Base-by-base conservation (phyloP, 2,329 filamentous ascomycete species). In the Ceratocystis ficicola region DNA sequence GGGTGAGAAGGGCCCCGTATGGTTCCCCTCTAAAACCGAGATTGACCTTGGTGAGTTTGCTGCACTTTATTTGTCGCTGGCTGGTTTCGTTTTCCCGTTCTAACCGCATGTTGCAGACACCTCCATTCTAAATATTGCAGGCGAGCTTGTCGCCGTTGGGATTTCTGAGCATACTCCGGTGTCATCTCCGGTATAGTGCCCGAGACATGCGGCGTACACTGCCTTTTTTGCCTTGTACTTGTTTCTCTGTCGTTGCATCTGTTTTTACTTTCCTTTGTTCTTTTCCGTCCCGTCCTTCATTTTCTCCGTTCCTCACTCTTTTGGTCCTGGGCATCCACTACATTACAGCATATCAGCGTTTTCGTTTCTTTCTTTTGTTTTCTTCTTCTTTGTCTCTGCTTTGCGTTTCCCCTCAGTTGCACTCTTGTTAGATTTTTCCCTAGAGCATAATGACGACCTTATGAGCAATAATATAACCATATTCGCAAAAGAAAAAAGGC, bases 21-120 rank as follows among this genome's bases (percentile, higher is more conserved):
- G 66, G 66, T 68, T 68, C 32, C 66, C 66, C 4, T 65, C 66
- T 2, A 55, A 65, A 15, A 68, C 66, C 3, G 66, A 68, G 61
- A 63, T 68, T 10, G 66, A 68, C 36, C 50, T 68, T 12, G 52
- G 66, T 68, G 65, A 59, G 66, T 59, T 32, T 41, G 25, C 44
- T 10, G 5, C 7, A 41, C 36, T 41, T 25, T 8, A 17, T 30
- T 10, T 63, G 8, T 36, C 10, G 12, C 22, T 22, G 1, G 2
- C 30, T 41, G 3, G 3, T 8, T 12, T 20, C 44, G 44, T 20
- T 20, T 5, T 36, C 12, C 17, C 2, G 44, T 10, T 30, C 66
- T 57, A 63, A 59, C 59, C 30, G 25, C 15, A 22, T 41, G 10
- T 22, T 7, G 3, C n/a, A 68, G 66, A 68, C 10, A 44, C 57